A percentile compares a stretch with the other conserved stretches of the same genome.
phyloP scores from a whole-genome alignment of 2,329 filamentous ascomycete genomes.

The Epichloe aotearoae region DNA sequence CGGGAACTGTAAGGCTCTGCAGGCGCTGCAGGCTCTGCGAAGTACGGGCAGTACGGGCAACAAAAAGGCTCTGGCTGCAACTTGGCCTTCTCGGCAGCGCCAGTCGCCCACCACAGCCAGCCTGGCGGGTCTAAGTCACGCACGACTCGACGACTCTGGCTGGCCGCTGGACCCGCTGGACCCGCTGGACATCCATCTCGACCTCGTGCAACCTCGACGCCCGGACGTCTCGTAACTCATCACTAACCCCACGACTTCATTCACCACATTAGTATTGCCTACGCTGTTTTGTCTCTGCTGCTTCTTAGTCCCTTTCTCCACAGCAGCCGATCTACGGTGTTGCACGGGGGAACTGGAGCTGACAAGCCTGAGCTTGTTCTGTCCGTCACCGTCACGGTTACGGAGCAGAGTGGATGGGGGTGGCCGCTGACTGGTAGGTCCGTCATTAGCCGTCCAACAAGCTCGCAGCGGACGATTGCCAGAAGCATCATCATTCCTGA shows the following conservation, averaged over 20 bases:
- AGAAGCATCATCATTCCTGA: neutral
- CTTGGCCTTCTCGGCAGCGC: too few relatives aligned
- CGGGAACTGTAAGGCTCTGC: neutral
- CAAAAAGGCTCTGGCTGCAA: too few relatives aligned
- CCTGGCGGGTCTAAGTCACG: neutral
- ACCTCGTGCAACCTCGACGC: neutral
- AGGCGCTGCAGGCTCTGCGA: too few relatives aligned
- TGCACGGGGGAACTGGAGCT: neutral
- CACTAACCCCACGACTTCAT: neutral
- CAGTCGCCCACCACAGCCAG: neutral
- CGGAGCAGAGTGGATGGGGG: neutral
- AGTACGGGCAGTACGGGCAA: too few relatives aligned
- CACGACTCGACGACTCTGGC: too few relatives aligned
- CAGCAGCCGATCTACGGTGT: neutral
- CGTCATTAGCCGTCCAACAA: neutral
- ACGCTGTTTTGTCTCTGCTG: neutral
- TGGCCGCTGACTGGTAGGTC: too few relatives aligned
- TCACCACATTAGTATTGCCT: neutral
- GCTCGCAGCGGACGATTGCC: neutral
- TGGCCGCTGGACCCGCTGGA: too few relatives aligned
- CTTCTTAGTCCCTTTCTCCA: neutral
- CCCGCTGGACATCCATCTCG: too few relatives aligned
- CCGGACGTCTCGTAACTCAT: neutral
- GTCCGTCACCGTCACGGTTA: slow-evolving; percentile 49
- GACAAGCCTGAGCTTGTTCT: slow-evolving; percentile 17